Base-by-base conservation (phyloP, 192 early-diverging fungal species). In the Coemansia sp. region DNA sequence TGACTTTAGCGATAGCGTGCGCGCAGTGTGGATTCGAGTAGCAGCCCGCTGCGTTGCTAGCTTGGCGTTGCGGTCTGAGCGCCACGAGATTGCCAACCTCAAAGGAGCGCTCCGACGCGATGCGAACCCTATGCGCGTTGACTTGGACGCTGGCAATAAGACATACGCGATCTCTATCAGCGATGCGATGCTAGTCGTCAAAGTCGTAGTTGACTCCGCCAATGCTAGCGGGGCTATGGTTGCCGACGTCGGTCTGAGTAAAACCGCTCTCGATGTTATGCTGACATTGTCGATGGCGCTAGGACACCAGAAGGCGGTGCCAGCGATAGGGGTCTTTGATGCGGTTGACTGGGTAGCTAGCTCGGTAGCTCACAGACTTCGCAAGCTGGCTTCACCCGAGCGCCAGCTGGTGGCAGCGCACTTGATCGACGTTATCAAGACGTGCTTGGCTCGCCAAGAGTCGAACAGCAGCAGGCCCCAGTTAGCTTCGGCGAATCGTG, bases 161-260 rank as follows among this genome's bases (percentile, higher is more conserved):
- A 60, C 40, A 14, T 29, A 31, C 2, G 54, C 5, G 27, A 27
- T 77, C 38, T 60, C 74, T 9, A 40, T 60, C n/a, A 61, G 53
- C 27, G 74, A 77, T 42, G 74, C 74, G 10, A 70, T 64, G 61
- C 15, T 59, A 22, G 20, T 77, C 2, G 57, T 62, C 36, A 60
- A 67, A 19, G 37, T 51, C 6, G 42, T 77, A 0, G 51, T 37
- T 15, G 60, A 63, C 9, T 29, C 60, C 29, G 54, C 38, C 2
- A 9, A 17, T 20, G 27, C 41, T 38, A n/a, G 31, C 20, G 43
- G 9, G 4, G 24, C 14, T 4, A 17, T 27, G 0, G 40, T 42
- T n/a, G 47, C 47, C 17, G 71, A 60, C 29, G 15, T 54, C 39
- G 71, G 60, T 4, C 38, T 77, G 39, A 67, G 54, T 17, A 39